Base-by-base conservation (phyloP, 768 basidiomycete species). In the Rhodotorula kratochvilovae region DNA sequence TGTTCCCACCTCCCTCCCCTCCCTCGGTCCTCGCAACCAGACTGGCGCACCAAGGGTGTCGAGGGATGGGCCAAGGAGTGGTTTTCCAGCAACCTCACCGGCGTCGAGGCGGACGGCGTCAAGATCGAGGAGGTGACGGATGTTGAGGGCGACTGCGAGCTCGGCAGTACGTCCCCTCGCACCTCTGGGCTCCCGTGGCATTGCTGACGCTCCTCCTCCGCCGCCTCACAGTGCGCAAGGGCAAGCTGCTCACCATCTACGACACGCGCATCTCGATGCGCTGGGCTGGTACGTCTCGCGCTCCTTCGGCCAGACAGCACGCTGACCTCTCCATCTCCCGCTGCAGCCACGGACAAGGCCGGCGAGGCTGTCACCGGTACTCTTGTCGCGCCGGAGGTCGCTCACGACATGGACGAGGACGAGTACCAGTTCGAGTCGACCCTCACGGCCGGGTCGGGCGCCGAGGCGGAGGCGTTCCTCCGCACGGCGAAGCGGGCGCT, bases 401-500 rank as follows among this genome's bases (percentile, higher is more conserved):
- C 66, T 29, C 77, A 78, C 68, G 77, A 78, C 65, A 77, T 78
- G 76, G 77, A 77, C 58, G 76, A 77, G 53, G 76, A 76, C 62
- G 76, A 78, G 42, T 78, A 78, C 63, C 57, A 48, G 27, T 78
- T 78, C 70, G 73, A 76, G 45, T 66, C 63, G 11, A 53, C 61
- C 11, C n/a, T 76, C 62, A 50, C 66, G 16, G 54, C 67, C 25
- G 67, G 67, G 4, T 51, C 39, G 27, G 66, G 74, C 53, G 58
- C 63, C 33, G 76, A 78, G 53, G 77, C 77, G 27, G 70, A 76
- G 27, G 68, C 66, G 4, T 68, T 76, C 55, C 60, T 67, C 56
- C 27, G 42, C n/a, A 68, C 66, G 35, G 76, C 75, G 29, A 71
- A 73, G 58, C 73, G 69, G 55, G 67, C 63, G 16, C 68, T 78